Evolutionary conservation across 805 yeast species (phyloP), one percentile per base, ranked within the genome.

Genomic region (Ogataea ganodermae): DNA sequence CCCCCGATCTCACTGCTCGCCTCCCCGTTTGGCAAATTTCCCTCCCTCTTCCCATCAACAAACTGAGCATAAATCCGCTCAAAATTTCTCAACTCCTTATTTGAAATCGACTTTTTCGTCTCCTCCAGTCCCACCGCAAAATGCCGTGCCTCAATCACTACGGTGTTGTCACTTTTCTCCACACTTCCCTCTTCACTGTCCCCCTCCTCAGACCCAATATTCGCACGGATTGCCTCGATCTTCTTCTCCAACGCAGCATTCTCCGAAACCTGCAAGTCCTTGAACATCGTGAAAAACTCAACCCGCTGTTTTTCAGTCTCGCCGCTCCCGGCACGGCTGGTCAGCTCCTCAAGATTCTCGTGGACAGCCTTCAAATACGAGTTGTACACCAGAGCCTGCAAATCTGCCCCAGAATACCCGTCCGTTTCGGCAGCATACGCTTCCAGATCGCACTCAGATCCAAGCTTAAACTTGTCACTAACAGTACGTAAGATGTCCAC

Each of bases 341-440:
- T 62, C 28, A 76, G 74, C 4, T 68, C 61, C 10, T 78, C 80
- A 55, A 90, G 76, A 53, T 78, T 82, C 28, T 80, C 76, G 61
- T 87, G 94, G 5, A 86, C 90, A 12, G 96, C 95, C 56, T 83
- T 84, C 62, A 92, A 73, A 64, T 91, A 89, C 0, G 97, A 96
- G 66, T 89, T 94, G 66, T 90, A 92, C 33, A 90, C 84, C 41
- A 92, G 66, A 0, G 97, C 97, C 67, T 91, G 98, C 62, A 92
- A 70, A 68, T 92, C 99, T 0, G 99, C 99, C 13, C 97, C 97
- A 12, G 97, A 86, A 57, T 78, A 91, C 0, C 97, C 96, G 0
- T 75, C 80, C 0, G 96, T 82, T 3, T 62, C 53, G 9, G 59
- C 54, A 0, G 96, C 91, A 41, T 89, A 67, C 5, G 63, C 70